Percentiles rank a stretch among this genome's conserved stretches.
These are phyloP conservation scores for Calophaca sinica DNA, from an alignment of 306 rosid species.

Conservation along the genomic window DNA sequence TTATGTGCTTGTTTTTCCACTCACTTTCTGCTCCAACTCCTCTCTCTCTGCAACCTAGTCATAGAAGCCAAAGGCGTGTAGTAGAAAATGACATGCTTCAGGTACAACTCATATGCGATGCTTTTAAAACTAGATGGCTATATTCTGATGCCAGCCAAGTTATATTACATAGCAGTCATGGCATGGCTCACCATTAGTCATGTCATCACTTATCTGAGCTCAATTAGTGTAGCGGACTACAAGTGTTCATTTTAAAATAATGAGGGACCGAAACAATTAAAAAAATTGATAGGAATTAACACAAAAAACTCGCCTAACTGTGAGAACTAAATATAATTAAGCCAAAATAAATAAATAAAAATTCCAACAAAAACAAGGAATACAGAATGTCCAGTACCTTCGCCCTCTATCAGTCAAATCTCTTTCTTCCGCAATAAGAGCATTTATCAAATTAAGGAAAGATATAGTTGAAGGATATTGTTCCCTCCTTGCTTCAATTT, in stretches of 20 bases:
- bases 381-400: conserved; percentile 61
- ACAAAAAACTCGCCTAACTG: background rate
- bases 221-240: background rate
- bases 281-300: background rate
- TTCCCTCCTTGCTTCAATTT: conserved; percentile 95
- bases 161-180: background rate
- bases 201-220: background rate
- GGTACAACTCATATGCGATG: too few relatives aligned
- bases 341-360: conserved; percentile 11
- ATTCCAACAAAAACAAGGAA: conserved; percentile 24
- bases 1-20: too few relatives aligned
- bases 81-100: too few relatives aligned
- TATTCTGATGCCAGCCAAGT: background rate
- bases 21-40: too few relatives aligned
- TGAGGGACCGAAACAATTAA: background rate
- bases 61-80: too few relatives aligned
- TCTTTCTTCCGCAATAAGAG: conserved; percentile 91
- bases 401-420: conserved; percentile 92
- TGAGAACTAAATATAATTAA: background rate
- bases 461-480: conserved; percentile 96
- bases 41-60: too few relatives aligned
- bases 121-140: background rate
- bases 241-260: background rate
- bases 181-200: background rate
- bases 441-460: conserved; percentile 88